A percentile compares a stretch with the other conserved stretches of the same genome.
phyloP scores from a whole-genome alignment of 1,284 basidiomycete species.

The Ustilago tritici region DNA sequence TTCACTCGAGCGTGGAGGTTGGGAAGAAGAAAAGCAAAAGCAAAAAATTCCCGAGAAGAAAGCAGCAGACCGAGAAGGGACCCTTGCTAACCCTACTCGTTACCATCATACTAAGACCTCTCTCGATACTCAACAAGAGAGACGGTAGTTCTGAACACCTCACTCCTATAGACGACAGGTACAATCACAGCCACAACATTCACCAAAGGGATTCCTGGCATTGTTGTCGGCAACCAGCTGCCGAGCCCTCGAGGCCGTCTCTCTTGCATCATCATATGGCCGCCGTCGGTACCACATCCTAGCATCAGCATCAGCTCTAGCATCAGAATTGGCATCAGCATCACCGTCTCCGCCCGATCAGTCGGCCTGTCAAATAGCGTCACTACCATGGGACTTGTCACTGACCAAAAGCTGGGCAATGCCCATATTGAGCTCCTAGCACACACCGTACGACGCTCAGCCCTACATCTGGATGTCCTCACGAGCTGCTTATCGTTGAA shows the following conservation, averaged over 20 bases:
- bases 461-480: constrained; percentile 30
- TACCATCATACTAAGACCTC: constrained; percentile 5
- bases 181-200: no score
- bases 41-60: constrained; percentile 31
- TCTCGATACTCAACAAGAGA: neutral
- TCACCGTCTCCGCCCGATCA: neutral
- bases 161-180: neutral
- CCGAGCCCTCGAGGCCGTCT: neutral
- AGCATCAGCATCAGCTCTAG: constrained; percentile 2
- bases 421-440: neutral
- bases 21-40: neutral
- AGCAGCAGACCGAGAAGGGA: neutral
- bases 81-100: neutral
- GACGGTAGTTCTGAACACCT: neutral
- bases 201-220: neutral
- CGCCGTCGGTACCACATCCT: neutral
- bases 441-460: constrained; percentile 19
- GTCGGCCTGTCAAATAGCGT: neutral
- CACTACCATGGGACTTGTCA: constrained; percentile 22
- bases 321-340: neutral
- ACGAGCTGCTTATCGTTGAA: constrained; percentile 22
- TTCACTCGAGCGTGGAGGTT: constrained; percentile 33
- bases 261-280: neutral
- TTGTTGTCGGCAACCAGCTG: neutral
- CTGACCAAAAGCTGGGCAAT: neutral